Evolutionary conservation across 2,329 filamentous ascomycete species (phyloP), one percentile per base, ranked within the genome.

Genomic region (Fusarium sp.): DNA sequence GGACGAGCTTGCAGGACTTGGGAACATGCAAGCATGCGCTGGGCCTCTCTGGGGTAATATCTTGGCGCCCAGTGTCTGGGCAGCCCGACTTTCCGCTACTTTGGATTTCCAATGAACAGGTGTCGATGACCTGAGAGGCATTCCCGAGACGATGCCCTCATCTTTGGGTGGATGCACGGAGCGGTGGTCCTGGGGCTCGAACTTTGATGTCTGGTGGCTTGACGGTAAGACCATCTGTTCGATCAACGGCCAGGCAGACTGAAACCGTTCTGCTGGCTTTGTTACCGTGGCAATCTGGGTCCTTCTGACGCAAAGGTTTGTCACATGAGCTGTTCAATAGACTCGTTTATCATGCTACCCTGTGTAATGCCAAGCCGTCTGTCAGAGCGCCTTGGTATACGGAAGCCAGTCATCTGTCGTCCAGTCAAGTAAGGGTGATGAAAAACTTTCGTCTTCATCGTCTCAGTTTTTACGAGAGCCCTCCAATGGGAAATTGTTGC

Each of bases 401-500:
- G 12, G 13, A 20, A 20, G 17, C n/a, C n/a, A 35, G 15, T 1
- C 4, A 3, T 35, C 6, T 11, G 6, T 15, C 14, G 6, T 24
- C n/a, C 8, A 35, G 30, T 24, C n/a, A 24, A 20, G 17, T 14
- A 51, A 10, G 12, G 12, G 12, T 8, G 3, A 2, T 15, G 17
- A 20, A 10, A 24, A 3, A 6, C 8, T 35, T 51, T 24, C 6
- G 3, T 20, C n/a, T 24, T 51, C 2, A 15, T 24, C 9, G 1
- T 11, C 11, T 8, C 17, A 11, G 17, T 18, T 35, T 24, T 18
- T 24, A 4, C 14, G n/a, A 24, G 6, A 22, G 18, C 30, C 6
- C 3, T 51, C 30, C 8, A 1, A 8, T 8, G 30, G 8, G 11
- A n/a, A 11, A n/a, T 20, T 6, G 2, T 3, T 20, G 12, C 9